Evolutionary conservation across 192 early-diverging fungal species (phyloP).

Genomic region (Chytriomyces confervae): DNA sequence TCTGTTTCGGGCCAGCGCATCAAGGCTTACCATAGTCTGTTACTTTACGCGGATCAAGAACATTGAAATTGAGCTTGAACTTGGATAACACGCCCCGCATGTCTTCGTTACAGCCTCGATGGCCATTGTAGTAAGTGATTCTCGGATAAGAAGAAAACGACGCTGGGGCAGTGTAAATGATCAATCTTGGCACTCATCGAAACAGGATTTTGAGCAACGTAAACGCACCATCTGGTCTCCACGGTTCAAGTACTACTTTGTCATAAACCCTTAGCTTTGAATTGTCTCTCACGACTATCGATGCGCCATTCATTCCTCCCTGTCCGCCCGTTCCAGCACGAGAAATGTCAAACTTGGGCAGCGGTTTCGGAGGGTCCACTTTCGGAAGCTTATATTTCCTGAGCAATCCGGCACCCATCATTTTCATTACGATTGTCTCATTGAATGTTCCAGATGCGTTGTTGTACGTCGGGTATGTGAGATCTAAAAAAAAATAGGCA

Average conservation of each 20-base stretch:
- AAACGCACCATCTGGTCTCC: slow-evolving; percentile 20
- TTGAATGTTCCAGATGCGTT: too few relatives aligned
- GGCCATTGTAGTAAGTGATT: slow-evolving; percentile 32
- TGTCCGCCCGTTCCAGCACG: too few relatives aligned
- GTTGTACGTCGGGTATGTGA: too few relatives aligned
- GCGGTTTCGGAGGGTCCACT: too few relatives aligned
- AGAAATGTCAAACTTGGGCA: too few relatives aligned
- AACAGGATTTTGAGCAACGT: background rate
- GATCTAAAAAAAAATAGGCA: too few relatives aligned
- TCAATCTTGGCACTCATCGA: background rate
- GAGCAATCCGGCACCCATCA: too few relatives aligned
- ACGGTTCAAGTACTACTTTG: slow-evolving; percentile 18
- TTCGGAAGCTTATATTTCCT: too few relatives aligned
- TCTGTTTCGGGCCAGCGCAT: too few relatives aligned
- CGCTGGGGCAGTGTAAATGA: background rate
- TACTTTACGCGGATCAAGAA: slow-evolving; percentile 26
- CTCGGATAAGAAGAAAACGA: slow-evolving; percentile 16
- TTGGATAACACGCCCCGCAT: slow-evolving; percentile 17
- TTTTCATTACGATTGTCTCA: too few relatives aligned
- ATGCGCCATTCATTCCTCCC: too few relatives aligned
- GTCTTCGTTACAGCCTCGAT: slow-evolving; percentile 33
- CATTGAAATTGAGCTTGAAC: slow-evolving; percentile 18
- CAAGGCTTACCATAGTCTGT: slow-evolving; percentile 15
- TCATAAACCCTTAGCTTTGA: slow-evolving; percentile 8
- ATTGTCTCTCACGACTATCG: background rate